Base-by-base conservation (phyloP, 768 basidiomycete species). In the Hericium rajendrae region DNA sequence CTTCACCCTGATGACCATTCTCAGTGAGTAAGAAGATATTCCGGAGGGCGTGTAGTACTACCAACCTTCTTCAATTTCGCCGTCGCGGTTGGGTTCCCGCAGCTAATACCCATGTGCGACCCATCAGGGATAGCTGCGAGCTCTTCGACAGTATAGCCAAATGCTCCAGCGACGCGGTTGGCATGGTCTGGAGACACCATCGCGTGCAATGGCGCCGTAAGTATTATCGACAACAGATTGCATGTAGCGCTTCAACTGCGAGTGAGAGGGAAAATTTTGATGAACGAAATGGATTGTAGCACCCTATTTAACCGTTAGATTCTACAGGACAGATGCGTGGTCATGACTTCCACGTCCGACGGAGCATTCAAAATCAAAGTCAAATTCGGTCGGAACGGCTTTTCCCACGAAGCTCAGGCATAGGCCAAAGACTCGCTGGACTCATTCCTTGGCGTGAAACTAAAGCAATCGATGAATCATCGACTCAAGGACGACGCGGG, bases 101-200 rank as follows among this genome's bases (percentile, higher is more conserved):
- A 83, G 48, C 78, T 72, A 18, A 81, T 62, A 15, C 81, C 81
- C 66, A 82, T 68, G 55, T 80, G 68, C 1, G 81, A 67, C 10
- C 72, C 71, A 2, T 62, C 66, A 11, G 81, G 77, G 37, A 81
- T 65, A 3, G 73, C 66, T 9, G 66, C 62, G 4, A 82, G 69
- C 38, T 81, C 68, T 24, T 75, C 74, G 15, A 58, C 40, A 0
- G 74, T 73, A 57, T 81, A 82, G 38, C 82, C 82, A 54, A 81
- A 77, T 1, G 76, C 70, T 32, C 68, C 40, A 0, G 78, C 78
- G 1, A 75, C 73, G 5, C 62, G 63, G 12, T 65, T 61, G 3
- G 76, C 66, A 60, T 72, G 49, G 8, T 20, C 49, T 15, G 24
- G 24, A 37, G 8, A 37, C 49, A 3, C 49, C 49, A 16, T 26